Evolutionary conservation across 768 basidiomycete species (phyloP), one percentile per base, ranked within the genome.

Genomic region (Sporobolomyces phaffii): DNA sequence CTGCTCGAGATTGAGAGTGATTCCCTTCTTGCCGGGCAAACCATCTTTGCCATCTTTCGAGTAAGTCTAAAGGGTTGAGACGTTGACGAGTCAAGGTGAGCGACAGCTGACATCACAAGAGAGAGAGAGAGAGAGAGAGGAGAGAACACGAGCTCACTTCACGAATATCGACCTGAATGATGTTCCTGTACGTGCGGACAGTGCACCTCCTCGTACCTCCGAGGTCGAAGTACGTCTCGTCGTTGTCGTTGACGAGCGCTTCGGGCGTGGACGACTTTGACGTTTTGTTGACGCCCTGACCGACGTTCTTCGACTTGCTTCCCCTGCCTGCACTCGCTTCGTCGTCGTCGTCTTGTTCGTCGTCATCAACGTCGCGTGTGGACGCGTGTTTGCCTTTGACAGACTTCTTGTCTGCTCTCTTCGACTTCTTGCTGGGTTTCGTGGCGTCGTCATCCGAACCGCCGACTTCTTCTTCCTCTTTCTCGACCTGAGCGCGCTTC

Each of bases 101-200:
- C 7, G 24, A 24, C 51, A 36, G 4, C 34, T 3, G 45, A 34
- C 1, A 29, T 26, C 3, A 24, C 22, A 49, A 28, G 52, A 31
- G 20, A 17, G 28, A 33, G 15, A 28, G 15, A 7, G 17, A 2
- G 20, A 33, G 29, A 33, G 56, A 44, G 47, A 28, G 11, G 8
- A 26, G 24, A 24, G 47, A 24, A 26, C 18, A 10, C 8, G 47
- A 48, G n/a, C 72, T 15, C 52, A 75, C 76, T 63, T 78, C 77
- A 44, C 78, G 73, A 33, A 79, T 71, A 68, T 78, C 77, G 26
- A 79, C 52, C 58, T 75, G 60, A 5, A 62, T 73, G 34, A 70
- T 73, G 10, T 67, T 70, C 44, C 74, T 73, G 73, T 70, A 79
- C 29, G 66, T 50, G 17, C 74, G 40, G 14, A 79, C 75, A 0